phyloP scores from a whole-genome alignment of 441 rosid genomes.

The Jatropha multifida region DNA sequence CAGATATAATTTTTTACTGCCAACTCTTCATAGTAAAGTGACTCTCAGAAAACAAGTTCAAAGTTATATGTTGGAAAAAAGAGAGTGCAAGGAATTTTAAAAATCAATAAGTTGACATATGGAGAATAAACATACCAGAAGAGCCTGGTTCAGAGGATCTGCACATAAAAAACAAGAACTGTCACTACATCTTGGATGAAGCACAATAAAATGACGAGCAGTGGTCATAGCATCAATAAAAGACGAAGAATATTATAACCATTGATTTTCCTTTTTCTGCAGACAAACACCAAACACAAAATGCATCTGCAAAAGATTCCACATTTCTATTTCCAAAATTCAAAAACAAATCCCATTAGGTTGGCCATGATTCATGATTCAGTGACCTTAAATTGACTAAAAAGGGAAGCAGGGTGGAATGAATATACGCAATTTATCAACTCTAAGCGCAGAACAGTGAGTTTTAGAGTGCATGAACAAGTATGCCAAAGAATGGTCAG shows the following conservation, averaged over 20 bases:
- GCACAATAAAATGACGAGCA: conserved; percentile 9
- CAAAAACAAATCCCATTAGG: not conserved
- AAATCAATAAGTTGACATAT: not conserved
- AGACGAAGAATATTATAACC: not conserved
- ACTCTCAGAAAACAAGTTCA: not conserved
- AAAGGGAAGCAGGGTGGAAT: not conserved
- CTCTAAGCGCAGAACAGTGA: not conserved
- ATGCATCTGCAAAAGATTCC: not conserved
- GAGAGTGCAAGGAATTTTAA: not conserved
- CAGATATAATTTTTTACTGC: not conserved
- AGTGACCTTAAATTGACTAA: not conserved
- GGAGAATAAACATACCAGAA: conserved; percentile 48
- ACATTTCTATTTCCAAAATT: not conserved
- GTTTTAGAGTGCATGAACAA: not conserved
- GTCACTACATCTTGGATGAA: conserved; percentile 15
- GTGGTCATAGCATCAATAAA: not conserved
- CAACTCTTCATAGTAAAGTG: not conserved
- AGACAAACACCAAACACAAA: not conserved
- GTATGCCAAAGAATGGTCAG: not conserved
- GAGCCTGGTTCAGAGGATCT: conserved; percentile 67
- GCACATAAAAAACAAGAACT: conserved; percentile 27
- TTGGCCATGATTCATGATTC: not conserved
- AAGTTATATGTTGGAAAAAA: not conserved
- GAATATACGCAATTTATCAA: not conserved
- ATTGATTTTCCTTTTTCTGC: not conserved